Base-by-base conservation (phyloP, 2,329 filamentous ascomycete genomes). In the Aspergillus intermedius region DNA sequence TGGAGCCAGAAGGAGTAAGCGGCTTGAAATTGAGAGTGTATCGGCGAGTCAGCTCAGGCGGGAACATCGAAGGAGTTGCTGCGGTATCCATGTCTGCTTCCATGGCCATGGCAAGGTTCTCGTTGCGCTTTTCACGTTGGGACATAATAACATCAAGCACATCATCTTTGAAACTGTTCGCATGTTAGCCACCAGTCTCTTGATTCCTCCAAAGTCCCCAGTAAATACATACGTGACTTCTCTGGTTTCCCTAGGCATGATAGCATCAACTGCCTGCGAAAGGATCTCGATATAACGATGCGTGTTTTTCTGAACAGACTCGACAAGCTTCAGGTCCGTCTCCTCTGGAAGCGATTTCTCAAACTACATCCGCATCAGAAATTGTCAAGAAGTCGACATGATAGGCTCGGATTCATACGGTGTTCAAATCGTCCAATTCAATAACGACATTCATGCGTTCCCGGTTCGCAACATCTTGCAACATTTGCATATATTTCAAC, bases 21-120 rank as follows among this genome's bases (percentile, higher is more conserved):
- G 93, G 91, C 75, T 95, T 96, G 77, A 98, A 96, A 65, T 94
- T 91, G 49, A 98, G 81, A 0, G 90, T 95, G 72, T 98, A 98
- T 66, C 93, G 83, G 52, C 93, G 85, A 4, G 89, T 96, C 46
- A 98, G 81, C 63, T 95, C 88, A 6, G 91, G 82, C 13, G 93
- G 94, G 64, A 97, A 98, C 56, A 90, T 84, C 48, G 89, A 83
- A 46, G 87, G 81, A 17, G 84, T 77, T 22, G 82, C 69, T 3
- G 80, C 78, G 5, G 83, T 77, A 66, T 91, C 82, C 61, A 79
- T 73, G 56, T 79, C 77, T 47, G 79, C 77, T 58, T 88, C 85
- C 21, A 83, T 80, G n/a, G 79, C 78, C 57, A 83, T 78, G 17
- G 78, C 73, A 53, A 94, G 77, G 40, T 85, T 84, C 56, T 88